Evolutionary conservation across 2,329 filamentous ascomycete genomes (phyloP), one percentile per base, ranked within the genome.

Genomic region (Exophiala sp.): DNA sequence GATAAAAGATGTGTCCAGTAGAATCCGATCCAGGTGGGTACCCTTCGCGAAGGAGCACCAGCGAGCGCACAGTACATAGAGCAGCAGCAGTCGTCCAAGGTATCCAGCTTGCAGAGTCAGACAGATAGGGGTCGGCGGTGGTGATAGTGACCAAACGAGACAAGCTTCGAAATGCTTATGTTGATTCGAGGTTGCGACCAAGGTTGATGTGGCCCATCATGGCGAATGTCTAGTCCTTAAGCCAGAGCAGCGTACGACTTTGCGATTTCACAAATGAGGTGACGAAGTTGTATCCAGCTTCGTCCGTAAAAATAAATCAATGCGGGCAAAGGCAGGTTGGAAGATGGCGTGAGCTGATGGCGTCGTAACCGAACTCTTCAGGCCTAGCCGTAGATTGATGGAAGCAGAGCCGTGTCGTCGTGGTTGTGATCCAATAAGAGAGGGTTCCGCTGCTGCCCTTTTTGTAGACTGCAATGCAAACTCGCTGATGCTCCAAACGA

Each of bases 401-500:
- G 3, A 35, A 44, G 16, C 9, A 38, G 13, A 18, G 29, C 30
- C 32, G 14, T 21, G 21, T 37, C 22, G 18, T 24, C 5, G 24
- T 7, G 7, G 16, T 21, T 6, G 10, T 18, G 16, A 30, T 44
- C 27, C 41, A 24, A 19, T 8, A 21, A 18, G 19, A 11, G 18
- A 18, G n/a, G 35, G 41, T 37, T 47, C 39, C 22, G 46, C 48
- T 49, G 46, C 50, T 52, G 44, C 48, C 22, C 39, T 34, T 19
- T 44, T n/a, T 23, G 39, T 42, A 34, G 21, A 50, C 27, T 38
- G 35, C 22, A 13, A 42, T 48, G 46, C 50, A 45, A 48, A 39
- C 54, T 54, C 50, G 50, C 51, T 54, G 54, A 57, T 53, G 54
- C 54, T 50, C 50, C 54, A 54, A 48, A 43, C 24, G 40, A 45